These are phyloP conservation scores for button mushroom (Agaricus bisporus) DNA, from an alignment of 768 basidiomycete genomes.

Conservation along the genomic window DNA sequence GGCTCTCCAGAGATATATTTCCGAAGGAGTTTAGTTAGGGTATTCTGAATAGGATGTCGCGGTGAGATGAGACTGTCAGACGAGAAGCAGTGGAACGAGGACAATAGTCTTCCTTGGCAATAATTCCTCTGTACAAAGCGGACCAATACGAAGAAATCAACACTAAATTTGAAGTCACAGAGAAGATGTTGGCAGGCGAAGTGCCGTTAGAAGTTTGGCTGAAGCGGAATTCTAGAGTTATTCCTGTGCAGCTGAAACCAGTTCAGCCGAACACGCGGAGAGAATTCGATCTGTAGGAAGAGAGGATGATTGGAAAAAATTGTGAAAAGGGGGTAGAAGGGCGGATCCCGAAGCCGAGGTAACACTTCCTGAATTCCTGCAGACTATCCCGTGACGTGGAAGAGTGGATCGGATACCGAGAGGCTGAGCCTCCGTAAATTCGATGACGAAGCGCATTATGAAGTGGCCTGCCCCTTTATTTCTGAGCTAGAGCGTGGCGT, in stretches of 20 bases:
- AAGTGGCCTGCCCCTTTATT: too few relatives aligned
- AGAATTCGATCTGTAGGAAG: background rate
- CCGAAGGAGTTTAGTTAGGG: conserved; percentile 9
- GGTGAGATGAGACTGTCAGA: conserved; percentile 9
- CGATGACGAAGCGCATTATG: too few relatives aligned
- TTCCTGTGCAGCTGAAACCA: background rate
- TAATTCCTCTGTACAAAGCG: conserved; percentile 11
- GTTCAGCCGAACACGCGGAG: background rate
- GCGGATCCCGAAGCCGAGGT: conserved; percentile 1
- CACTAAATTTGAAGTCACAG: background rate
- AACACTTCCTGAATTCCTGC: background rate
- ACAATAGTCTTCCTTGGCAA: conserved; percentile 8
- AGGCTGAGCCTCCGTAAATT: background rate
- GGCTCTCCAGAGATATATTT: background rate
- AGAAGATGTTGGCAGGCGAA: background rate
- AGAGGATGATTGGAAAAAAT: background rate
- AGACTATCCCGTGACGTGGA: background rate
- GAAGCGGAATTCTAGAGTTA: background rate
- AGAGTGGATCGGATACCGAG: conserved; percentile 1
- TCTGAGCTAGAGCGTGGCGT: too few relatives aligned
- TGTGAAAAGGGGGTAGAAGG: conserved; percentile 3
- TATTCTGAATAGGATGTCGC: background rate
- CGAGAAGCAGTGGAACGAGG: conserved; percentile 12
- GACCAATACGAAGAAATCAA: conserved; percentile 11
- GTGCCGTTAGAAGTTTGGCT: conserved; percentile 1